Evolutionary conservation across 495 filamentous ascomycete species (phyloP), one percentile per base, ranked within the genome.

Genomic region (Lepidopterella palustris): DNA sequence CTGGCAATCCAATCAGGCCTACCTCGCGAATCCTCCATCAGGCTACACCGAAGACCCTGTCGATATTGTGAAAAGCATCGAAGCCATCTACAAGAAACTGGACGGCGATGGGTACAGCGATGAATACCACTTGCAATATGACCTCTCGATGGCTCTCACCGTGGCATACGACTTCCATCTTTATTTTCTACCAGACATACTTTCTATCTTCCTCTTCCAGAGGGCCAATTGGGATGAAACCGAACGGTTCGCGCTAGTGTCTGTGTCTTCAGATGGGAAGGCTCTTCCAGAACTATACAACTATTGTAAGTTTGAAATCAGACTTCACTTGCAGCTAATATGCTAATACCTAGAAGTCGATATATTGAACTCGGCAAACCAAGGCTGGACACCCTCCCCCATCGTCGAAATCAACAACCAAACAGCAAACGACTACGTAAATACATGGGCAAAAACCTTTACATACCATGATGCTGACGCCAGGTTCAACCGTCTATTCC

Each of bases 111-210:
- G 68, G 24, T 78, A 77, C 57, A 28, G 63, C 2, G 73, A 69
- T 58, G 76, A 78, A 58, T 75, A 73, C 45, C 61, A 68, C 20
- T 76, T 76, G 61, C 71, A 76, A 50, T 62, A 54, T 20, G 74
- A 76, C 52, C 56, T 78, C 55, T 70, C 71, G 47, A 73, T 66
- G 45, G 53, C 74, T 24, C 74, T 74, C 57, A 72, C 70, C 0
- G 62, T 62, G 15, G 72, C 67, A 4, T 74, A 78, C 48, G 76
- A 78, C 49, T 74, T 74, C 6, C 76, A 78, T 51, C 73, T 77
- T 49, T 70, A 28, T 73, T 53, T 29, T 29, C 4, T 75, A 28
- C 72, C 73, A 2, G 76, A 78, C 63, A 68, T 69, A 28, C 39
- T 78, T 66, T 73, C 20, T 13, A 39, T 53, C 11, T 53, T 53